Evolutionary conservation across 805 yeast species (phyloP), one percentile per base, ranked within the genome.

Genomic region (Starmerella asiatica): DNA sequence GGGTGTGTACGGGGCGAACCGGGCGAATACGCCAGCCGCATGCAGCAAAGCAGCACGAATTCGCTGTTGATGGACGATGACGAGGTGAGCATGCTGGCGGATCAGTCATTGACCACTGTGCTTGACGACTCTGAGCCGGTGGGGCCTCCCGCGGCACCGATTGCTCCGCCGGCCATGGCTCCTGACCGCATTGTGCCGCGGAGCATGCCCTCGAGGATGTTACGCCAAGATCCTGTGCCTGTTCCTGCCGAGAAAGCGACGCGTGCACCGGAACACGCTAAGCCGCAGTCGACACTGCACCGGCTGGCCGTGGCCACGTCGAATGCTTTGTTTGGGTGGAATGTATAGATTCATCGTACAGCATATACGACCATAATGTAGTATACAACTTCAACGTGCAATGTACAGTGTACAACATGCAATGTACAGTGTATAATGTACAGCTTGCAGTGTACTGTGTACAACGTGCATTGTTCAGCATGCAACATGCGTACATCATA

Each of bases 1-100:
- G 74, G 93, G 54, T 59, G 93, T 69, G 58, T 79, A 8, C 82
- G 93, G 4, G 47, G 48, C 26, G 51, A 49, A 19, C 37, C 37
- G 7, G 43, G 45, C 29, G 49, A 40, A 33, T 29, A 31, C 28
- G 16, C 34, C 1, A 20, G 26, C 29, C 16, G 28, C 4, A 27
- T 34, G 42, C 42, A 26, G 29, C 45, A 40, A 28, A 48, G 46
- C 34, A 33, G 42, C 32, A 45, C 46, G 18, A 51, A 48, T 40
- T 42, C 51, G 26, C 39, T 52, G 32, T 44, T 52, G 17, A 43
- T 46, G 20, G 53, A 49, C 38, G 31, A 34, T 30, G 31, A 19
- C 20, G 36, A 19, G 6, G 27, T 21, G 5, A 21, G 36, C 32
- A 5, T 30, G 19, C 5, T 30, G n/a, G 32, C 14, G 32, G 32